Conservation (phyloP, 805 yeast species). For the Pichia scutulata region DNA sequence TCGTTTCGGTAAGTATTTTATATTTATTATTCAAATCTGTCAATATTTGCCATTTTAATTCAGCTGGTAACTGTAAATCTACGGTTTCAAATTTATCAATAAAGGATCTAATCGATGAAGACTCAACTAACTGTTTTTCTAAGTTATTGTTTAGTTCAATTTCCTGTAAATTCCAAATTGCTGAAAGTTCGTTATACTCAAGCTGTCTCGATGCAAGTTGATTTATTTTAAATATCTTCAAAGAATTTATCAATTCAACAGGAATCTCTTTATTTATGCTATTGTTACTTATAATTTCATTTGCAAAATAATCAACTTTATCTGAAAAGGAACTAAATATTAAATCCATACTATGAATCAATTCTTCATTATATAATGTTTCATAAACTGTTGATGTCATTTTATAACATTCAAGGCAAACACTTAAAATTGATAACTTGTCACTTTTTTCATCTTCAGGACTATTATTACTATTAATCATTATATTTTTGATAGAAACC, state of each 20-base stretch:
- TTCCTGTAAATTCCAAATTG: constrained; percentile 30
- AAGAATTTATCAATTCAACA: constrained; percentile 23
- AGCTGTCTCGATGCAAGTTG: constrained; percentile 24
- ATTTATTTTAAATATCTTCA: constrained; percentile 26
- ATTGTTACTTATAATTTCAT: not conserved
- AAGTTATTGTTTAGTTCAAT: constrained; percentile 21
- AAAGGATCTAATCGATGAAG: constrained; percentile 37
- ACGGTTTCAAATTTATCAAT: constrained; percentile 28
- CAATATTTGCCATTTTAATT: constrained; percentile 33
- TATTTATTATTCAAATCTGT: constrained; percentile 31
- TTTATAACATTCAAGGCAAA: constrained; percentile 22
- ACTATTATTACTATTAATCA: not conserved
- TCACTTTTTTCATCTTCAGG: not conserved
- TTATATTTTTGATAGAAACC: not conserved
- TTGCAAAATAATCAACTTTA: constrained; percentile 14
- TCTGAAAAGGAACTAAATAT: constrained; percentile 8
- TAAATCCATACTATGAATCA: not conserved
- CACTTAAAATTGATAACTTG: constrained; percentile 14
- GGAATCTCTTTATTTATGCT: not conserved
- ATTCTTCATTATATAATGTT: constrained; percentile 10
- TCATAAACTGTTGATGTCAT: constrained; percentile 24
- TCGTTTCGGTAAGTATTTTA: constrained; percentile 33
- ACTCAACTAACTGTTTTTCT: constrained; percentile 35
- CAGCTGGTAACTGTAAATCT: constrained; percentile 10
- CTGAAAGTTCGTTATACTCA: constrained; percentile 22